Base-by-base conservation (phyloP, 169 alveolate species). In the Cryptosporidium ubiquitum region DNA sequence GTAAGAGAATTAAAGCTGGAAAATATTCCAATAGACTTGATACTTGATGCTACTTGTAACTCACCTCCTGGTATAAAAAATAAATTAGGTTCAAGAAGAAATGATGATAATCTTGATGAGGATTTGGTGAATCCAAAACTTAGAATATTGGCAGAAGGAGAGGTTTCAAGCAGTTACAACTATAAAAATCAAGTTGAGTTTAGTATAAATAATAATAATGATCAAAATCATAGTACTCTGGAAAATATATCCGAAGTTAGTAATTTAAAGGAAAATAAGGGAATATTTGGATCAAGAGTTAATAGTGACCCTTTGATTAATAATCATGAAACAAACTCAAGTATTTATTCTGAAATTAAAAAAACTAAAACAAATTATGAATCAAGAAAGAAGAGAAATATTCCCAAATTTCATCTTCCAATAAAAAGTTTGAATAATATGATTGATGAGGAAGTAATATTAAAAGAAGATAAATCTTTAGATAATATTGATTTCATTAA, bases 31-130 rank as follows among this genome's bases (percentile, higher is more conserved):
- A 16, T 79, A 3, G 37, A 20, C 29, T 23, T 64, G 16, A 42
- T 79, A 40, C 52, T 79, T 58, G 39, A 35, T 20, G 89, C 89
- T 42, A 79, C 89, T 40, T 58, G 66, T n/a, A 58, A 66, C 16
- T 58, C 89, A 12, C 89, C 89, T 37, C 89, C 89, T 42, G 89
- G 89, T 1, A 79, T 79, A 79, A 61, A 61, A 12, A 37, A 60
- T 23, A 55, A 6, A 18, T 23, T 10, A 6, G 37, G n/a, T 26
- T 55, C 37, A 23, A 55, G 66, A 26, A 23, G 12, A 23, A 26
- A 55, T 26, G 12, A 55, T 9, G 4, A 20, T 26, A 35, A 1
- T 5, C 0, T 26, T 55, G 29, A 23, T 20, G 37, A 55, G 66
- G 29, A 9, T 26, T 55, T 47, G 55, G 55, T 14, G 1, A 20